Conservation (phyloP, 2,329 filamentous ascomycete genomes). For the Aschersonia sp. region DNA sequence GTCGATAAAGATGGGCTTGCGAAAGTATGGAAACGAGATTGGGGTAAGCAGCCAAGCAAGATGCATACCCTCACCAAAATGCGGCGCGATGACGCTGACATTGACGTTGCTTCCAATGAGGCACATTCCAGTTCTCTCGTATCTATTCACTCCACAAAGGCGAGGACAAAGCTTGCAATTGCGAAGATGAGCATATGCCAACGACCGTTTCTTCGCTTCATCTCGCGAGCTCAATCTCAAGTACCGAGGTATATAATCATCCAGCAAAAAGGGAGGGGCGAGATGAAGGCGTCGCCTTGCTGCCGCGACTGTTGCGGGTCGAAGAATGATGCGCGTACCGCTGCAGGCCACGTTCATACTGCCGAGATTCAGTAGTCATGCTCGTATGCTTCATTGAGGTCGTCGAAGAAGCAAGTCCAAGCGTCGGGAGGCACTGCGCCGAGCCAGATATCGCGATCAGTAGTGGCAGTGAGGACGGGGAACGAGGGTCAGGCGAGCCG, state of each 20-base stretch:
- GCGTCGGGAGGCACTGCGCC: too few species aligned
- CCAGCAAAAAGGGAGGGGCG: conserved; percentile 54
- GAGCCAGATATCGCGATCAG: too few species aligned
- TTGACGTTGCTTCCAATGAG: conserved; percentile 64
- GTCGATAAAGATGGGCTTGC: too few species aligned
- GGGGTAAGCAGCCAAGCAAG: not conserved
- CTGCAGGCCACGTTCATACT: conserved; percentile 1
- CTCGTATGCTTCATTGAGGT: not conserved
- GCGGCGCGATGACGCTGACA: conserved; percentile 73
- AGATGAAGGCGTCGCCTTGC: conserved; percentile 27
- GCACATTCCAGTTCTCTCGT: conserved; percentile 63
- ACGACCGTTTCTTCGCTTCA: conserved; percentile 57
- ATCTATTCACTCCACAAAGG: conserved; percentile 67
- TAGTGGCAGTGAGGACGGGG: too few species aligned
- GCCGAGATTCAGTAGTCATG: not conserved
- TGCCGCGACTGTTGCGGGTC: not conserved
- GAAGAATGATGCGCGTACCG: not conserved
- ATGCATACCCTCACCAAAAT: conserved; percentile 58
- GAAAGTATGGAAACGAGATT: not conserved
- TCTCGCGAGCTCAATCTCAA: conserved; percentile 53
- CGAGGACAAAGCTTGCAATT: conserved; percentile 75
- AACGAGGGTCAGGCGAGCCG: too few species aligned
- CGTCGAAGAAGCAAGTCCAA: too few species aligned
- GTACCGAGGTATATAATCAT: conserved; percentile 62
- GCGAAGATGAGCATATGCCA: conserved; percentile 59